Evolutionary conservation across 2,329 filamentous ascomycete genomes (phyloP).

Genomic region (Fusarium sp.): DNA sequence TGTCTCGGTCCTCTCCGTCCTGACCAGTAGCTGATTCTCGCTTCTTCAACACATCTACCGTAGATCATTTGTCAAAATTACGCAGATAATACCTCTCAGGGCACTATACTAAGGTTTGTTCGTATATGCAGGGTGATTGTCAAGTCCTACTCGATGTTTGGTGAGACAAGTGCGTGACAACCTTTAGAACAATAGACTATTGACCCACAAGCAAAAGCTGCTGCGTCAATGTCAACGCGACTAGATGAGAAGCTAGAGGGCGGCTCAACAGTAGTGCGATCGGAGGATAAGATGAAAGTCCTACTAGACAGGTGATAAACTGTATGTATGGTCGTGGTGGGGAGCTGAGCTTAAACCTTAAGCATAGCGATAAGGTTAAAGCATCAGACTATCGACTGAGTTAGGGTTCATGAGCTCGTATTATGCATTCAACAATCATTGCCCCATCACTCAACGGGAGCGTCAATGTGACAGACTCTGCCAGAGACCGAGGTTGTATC

Average conservation of each 20-base stretch:
- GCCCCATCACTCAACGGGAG: neutral
- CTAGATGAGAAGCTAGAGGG: neutral
- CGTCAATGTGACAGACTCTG: neutral
- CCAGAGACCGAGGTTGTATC: too few relatives aligned
- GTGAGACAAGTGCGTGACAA: neutral
- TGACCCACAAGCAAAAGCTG: fast-evolving
- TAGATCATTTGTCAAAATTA: neutral
- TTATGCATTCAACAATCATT: neutral
- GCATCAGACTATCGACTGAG: neutral
- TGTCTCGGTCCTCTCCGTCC: neutral
- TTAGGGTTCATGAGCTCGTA: neutral
- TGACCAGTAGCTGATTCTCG: fast-evolving
- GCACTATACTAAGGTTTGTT: neutral
- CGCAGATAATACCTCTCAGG: neutral
- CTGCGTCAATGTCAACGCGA: neutral
- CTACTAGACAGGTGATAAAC: neutral
- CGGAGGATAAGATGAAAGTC: neutral
- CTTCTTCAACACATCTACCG: neutral
- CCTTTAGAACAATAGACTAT: neutral
- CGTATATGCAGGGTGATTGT: neutral
- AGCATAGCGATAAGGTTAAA: neutral
- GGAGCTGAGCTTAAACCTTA: neutral
- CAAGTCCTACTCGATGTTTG: neutral
- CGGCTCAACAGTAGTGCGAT: neutral
- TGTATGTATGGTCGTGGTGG: neutral